A percentile compares a stretch with the other conserved stretches of the same genome.
Conservation (phyloP, 2,329 filamentous ascomycete species). For the Ophiostoma quercus region DNA sequence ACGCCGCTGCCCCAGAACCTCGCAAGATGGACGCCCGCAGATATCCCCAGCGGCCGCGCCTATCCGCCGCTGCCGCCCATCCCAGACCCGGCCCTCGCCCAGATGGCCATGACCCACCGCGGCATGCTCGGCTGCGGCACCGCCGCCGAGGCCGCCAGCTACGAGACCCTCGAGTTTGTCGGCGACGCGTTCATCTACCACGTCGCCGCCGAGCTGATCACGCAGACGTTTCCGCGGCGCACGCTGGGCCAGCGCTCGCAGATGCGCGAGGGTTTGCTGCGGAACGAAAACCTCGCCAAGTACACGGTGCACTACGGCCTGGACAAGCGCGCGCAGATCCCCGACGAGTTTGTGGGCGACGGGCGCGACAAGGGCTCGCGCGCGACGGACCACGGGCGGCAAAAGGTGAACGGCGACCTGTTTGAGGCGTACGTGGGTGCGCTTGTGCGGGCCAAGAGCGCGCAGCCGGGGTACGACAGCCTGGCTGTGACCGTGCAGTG, state of each 20-base stretch:
- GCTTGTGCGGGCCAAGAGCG: slow-evolving; percentile 54
- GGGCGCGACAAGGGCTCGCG: slow-evolving; percentile 37
- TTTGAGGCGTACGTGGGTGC: slow-evolving; percentile 89
- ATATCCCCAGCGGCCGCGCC: slow-evolving; percentile 38
- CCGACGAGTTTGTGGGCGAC: slow-evolving; percentile 39
- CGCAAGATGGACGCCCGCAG: slow-evolving; percentile 44
- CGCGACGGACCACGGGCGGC: slow-evolving; percentile 48
- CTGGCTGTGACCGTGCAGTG: slow-evolving; percentile 59
- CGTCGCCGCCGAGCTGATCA: slow-evolving; percentile 69
- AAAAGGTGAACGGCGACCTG: slow-evolving; percentile 76
- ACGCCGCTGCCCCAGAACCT: slow-evolving; percentile 4
- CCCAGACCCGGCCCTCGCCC: slow-evolving; percentile 53
- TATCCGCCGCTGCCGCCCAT: slow-evolving; percentile 59
- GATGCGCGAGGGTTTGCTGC: slow-evolving; percentile 71
- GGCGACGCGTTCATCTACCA: slow-evolving; percentile 75
- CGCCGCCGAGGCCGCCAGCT: slow-evolving; percentile 43
- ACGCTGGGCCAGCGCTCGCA: slow-evolving; percentile 66
- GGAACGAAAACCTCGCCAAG: slow-evolving; percentile 68
- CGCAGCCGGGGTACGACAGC: slow-evolving; percentile 42
- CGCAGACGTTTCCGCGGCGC: slow-evolving; percentile 61
- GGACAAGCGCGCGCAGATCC: slow-evolving; percentile 57
- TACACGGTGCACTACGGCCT: slow-evolving; percentile 69
- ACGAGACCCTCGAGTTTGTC: slow-evolving; percentile 82
- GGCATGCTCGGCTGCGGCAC: slow-evolving; percentile 38
- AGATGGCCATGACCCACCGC: slow-evolving; percentile 60